phyloP scores from a whole-genome alignment of 371 early-diverging fungal species.

The Apophysomyces trapeziformis region DNA sequence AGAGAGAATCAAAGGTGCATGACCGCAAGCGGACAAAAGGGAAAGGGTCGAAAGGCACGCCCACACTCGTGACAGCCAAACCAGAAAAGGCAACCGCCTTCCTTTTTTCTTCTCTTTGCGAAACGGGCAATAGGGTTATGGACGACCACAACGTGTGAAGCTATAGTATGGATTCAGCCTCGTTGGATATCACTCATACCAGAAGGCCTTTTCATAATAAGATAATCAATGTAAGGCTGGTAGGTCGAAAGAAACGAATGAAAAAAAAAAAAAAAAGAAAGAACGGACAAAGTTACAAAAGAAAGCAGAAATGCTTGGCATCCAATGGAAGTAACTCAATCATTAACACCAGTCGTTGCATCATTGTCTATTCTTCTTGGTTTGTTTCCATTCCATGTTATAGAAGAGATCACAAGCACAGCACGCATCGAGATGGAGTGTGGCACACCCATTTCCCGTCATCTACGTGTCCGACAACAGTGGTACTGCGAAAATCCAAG shows the following conservation, averaged over 20 bases:
- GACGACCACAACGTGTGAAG: slow-evolving; percentile 1
- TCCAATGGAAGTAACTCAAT: background rate
- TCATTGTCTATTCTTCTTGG: background rate
- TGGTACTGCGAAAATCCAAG: slow-evolving; percentile 4
- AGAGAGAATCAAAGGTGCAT: background rate
- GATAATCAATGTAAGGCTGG: background rate
- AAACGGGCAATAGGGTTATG: background rate
- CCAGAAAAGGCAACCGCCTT: slow-evolving; percentile 5
- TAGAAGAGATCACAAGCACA: background rate
- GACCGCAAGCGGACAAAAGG: background rate
- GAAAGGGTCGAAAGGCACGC: slow-evolving; percentile 5
- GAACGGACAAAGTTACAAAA: background rate
- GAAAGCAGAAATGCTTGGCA: background rate
- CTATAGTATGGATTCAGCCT: background rate
- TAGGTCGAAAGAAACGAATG: background rate
- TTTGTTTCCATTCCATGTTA: background rate
- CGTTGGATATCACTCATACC: background rate
- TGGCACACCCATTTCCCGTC: slow-evolving; percentile 1
- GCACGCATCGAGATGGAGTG: background rate
- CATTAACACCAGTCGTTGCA: background rate
- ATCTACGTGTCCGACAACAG: slow-evolving; percentile 6
- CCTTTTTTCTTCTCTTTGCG: background rate
- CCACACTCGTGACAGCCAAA: background rate
- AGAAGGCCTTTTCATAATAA: background rate
- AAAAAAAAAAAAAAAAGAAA: background rate